Percentiles rank a stretch among this genome's conserved stretches.
phyloP scores from a whole-genome alignment of 495 filamentous ascomycete species.

The Durotheca rogersii region DNA sequence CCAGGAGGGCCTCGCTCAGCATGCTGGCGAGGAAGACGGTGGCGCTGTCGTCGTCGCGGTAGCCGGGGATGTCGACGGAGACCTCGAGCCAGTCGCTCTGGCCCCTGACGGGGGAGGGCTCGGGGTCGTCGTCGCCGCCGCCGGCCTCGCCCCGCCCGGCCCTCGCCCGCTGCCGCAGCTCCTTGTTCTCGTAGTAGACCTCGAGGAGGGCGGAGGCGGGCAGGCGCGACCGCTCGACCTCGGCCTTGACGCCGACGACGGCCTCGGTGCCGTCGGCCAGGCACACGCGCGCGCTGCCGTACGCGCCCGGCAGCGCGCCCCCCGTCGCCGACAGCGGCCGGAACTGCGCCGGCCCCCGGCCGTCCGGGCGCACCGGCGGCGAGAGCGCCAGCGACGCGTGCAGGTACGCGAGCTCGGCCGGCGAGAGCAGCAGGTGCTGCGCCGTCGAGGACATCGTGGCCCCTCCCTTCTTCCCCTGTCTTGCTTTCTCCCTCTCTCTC shows the following conservation, averaged over 20 bases:
- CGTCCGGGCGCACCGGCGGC: slow-evolving; percentile 88
- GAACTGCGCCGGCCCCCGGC: slow-evolving; percentile 79
- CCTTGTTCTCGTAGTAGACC: slow-evolving; percentile 24
- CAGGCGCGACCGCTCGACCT: slow-evolving; percentile 70
- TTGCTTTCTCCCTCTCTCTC: too few relatives aligned
- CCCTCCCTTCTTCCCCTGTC: too few relatives aligned
- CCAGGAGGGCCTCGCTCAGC: slow-evolving; percentile 84
- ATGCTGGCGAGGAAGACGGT: slow-evolving; percentile 84
- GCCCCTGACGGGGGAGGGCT: too few relatives aligned
- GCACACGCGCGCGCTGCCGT: slow-evolving; percentile 89
- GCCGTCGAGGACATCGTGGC: slow-evolving; percentile 32
- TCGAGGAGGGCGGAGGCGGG: slow-evolving; percentile 1
- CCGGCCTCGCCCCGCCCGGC: slow-evolving; percentile 29
- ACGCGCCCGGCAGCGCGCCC: slow-evolving; percentile 81
- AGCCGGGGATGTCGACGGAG: slow-evolving; percentile 80
- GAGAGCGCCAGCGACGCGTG: slow-evolving; percentile 77
- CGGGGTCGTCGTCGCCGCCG: slow-evolving; percentile 4
- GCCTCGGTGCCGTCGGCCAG: slow-evolving; percentile 96
- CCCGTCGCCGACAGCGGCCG: slow-evolving; percentile 87
- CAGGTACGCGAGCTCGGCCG: slow-evolving; percentile 94
- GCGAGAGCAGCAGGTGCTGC: slow-evolving; percentile 71
- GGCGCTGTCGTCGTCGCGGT: slow-evolving; percentile 85
- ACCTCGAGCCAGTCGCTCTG: slow-evolving; percentile 75
- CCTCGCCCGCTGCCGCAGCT: slow-evolving; percentile 31
- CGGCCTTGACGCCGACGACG: slow-evolving; percentile 90